Percentiles rank a stretch among this genome's conserved stretches.
Evolutionary conservation across 768 basidiomycete genomes (phyloP).

Genomic region (Xerocomellus intermedius): DNA sequence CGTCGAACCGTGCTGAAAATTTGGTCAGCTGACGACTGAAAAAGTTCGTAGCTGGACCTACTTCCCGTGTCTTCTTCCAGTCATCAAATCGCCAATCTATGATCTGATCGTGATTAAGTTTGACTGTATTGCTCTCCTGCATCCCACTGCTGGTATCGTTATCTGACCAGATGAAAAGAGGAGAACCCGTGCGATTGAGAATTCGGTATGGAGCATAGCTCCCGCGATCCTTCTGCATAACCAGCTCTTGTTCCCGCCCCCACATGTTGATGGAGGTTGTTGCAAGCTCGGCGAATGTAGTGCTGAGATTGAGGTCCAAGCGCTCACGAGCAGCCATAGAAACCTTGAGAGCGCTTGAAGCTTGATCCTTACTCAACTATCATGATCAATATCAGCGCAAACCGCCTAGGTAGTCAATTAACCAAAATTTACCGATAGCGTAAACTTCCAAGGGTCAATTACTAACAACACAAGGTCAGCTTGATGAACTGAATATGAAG

Average conservation of each 20-base stretch:
- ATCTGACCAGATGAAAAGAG: conserved; percentile 85
- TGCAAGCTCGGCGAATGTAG: conserved; percentile 84
- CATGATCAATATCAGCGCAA: conserved; percentile 10
- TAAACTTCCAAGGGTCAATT: conserved; percentile 95
- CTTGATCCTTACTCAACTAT: conserved; percentile 54
- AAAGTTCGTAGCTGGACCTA: conserved; percentile 31
- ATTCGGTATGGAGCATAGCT: conserved; percentile 93
- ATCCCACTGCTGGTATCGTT: conserved; percentile 50
- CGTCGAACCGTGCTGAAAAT: conserved; percentile 39
- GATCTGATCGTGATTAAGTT: conserved; percentile 69
- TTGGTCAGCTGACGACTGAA: not conserved
- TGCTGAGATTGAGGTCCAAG: conserved; percentile 87
- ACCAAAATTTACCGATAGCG: conserved; percentile 51
- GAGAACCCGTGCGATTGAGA: conserved; percentile 85
- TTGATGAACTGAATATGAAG: not conserved
- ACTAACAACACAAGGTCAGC: conserved; percentile 44
- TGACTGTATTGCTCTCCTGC: conserved; percentile 51
- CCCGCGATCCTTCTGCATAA: conserved; percentile 77
- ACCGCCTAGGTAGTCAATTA: not conserved
- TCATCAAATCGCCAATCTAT: conserved; percentile 98
- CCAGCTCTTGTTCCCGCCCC: conserved; percentile 69
- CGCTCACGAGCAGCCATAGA: conserved; percentile 74
- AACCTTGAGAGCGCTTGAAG: conserved; percentile 52
- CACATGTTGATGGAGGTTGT: conserved; percentile 71
- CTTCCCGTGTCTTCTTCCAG: conserved; percentile 92